Percentiles rank a stretch among this genome's conserved stretches.
phyloP scores from a whole-genome alignment of 2,329 filamentous ascomycete genomes.

The Aquanectria penicillioides region DNA sequence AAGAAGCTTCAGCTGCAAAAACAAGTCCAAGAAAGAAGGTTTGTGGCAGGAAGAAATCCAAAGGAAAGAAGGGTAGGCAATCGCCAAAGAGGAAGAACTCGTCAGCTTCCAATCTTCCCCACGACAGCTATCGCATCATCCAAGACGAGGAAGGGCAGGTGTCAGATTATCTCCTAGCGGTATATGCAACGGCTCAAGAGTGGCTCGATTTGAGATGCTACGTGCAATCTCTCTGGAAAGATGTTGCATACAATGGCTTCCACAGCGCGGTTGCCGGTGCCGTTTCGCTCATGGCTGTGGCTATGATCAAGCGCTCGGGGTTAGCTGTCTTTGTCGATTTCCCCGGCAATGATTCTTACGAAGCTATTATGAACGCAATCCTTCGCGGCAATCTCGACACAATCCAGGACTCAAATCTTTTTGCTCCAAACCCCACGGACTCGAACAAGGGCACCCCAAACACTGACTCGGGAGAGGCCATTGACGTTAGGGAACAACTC shows the following conservation, averaged over 20 bases:
- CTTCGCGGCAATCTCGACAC: too few species aligned
- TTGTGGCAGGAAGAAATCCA: too few species aligned
- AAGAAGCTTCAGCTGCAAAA: too few species aligned
- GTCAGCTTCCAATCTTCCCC: background rate
- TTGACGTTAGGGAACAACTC: background rate
- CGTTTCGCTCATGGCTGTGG: background rate
- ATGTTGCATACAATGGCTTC: background rate
- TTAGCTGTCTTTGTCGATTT: background rate
- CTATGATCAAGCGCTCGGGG: background rate
- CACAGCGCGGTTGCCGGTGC: background rate
- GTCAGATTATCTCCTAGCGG: background rate
- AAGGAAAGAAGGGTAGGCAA: background rate
- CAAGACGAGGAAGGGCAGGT: background rate
- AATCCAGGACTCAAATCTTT: too few species aligned
- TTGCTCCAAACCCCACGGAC: too few species aligned
- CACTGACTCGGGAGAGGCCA: too few species aligned
- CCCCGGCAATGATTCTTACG: background rate
- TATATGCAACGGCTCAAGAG: background rate
- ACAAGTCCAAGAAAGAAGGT: too few species aligned
- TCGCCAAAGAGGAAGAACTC: background rate
- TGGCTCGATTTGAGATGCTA: background rate
- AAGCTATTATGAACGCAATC: background rate
- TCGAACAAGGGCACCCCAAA: background rate
- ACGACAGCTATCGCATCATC: background rate
- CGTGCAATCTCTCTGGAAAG: background rate